Evolutionary conservation across 257 asterid genomes (phyloP), one percentile per base, ranked within the genome.

Genomic region (Primulina huaijiensis): DNA sequence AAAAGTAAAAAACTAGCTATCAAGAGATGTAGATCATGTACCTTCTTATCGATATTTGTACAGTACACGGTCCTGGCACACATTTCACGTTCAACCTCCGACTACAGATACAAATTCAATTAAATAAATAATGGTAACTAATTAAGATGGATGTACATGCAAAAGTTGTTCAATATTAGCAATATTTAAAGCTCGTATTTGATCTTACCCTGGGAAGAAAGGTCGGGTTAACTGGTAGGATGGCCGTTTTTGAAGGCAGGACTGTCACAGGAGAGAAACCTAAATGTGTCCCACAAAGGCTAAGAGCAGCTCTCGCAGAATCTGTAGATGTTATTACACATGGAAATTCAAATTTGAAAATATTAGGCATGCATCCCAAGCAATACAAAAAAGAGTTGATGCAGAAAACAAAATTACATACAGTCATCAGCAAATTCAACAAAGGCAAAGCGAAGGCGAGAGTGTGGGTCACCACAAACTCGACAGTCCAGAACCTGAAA

Each of bases 71-170:
- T 92, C 92, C 92, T 84, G 55, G 97, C 97, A 67, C 98, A 92
- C 98, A 92, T 92, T 82, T 92, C 95, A 8, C 96, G 97, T 74
- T 92, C 98, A 84, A 89, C 96, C 84, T 92, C 97, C 0, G 98
- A 92, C 97, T 92, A 55, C 58, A 74, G 12, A 67, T 56, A 55
- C 65, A 61, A 56, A 72, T 38, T 56, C 55, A 55, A 76, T 10
- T 9, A 25, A 29, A 34, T 21, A 43, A 62, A 59, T 60, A 62
- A 35, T 10, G 10, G 62, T 56, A 55, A 77, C 7, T 5, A 50
- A 38, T 46, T 27, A 20, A 46, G 71, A 38, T 38, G 2, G 25
- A 56, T 40, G 20, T 66, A 52, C 10, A 46, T 20, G 30, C 25
- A 25, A 17, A 12, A 43, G n/a, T 50, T 64, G 11, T 62, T 67